A percentile compares a stretch with the other conserved stretches of the same genome.
Conservation (phyloP, 805 yeast species). For the Yarrowia phangngaensis region DNA sequence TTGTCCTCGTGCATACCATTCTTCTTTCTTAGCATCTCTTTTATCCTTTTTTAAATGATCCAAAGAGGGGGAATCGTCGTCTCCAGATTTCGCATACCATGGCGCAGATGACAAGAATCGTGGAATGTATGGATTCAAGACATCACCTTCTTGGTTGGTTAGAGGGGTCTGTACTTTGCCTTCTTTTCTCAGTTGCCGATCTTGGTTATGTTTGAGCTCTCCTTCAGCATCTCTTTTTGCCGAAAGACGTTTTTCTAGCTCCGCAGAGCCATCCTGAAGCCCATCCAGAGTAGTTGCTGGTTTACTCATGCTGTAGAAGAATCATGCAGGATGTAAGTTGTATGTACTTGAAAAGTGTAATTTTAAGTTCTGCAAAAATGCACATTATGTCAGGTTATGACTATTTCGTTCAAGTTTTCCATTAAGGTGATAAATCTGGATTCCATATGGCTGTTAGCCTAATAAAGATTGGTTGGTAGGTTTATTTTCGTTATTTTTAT, state of each 20-base stretch:
- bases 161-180: constrained; percentile 2
- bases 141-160: constrained; percentile 30
- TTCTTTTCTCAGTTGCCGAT: constrained; percentile 9
- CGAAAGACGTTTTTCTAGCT: constrained; percentile 7
- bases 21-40: constrained; percentile 31
- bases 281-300: constrained; percentile 22
- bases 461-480: too few relatives aligned
- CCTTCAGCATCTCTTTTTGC: constrained; percentile 17
- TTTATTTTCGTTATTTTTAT: too few relatives aligned
- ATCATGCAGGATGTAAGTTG: too few relatives aligned
- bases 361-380: too few relatives aligned
- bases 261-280: constrained; percentile 22
- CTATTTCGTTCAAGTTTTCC: too few relatives aligned
- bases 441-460: too few relatives aligned
- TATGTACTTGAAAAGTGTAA: too few relatives aligned
- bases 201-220: constrained; percentile 22
- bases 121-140: constrained; percentile 40
- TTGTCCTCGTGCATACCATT: constrained; percentile 39
- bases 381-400: too few relatives aligned
- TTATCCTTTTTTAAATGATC: constrained; percentile 35
- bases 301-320: constrained; percentile 4
- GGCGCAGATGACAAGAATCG: constrained; percentile 38
- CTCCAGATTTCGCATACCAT: constrained; percentile 36
- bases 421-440: too few relatives aligned
- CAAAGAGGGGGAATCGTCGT: constrained; percentile 29